Percentiles rank a stretch among this genome's conserved stretches.
phyloP scores from a whole-genome alignment of 208 protist species.

The Crithidia fasciculata region DNA sequence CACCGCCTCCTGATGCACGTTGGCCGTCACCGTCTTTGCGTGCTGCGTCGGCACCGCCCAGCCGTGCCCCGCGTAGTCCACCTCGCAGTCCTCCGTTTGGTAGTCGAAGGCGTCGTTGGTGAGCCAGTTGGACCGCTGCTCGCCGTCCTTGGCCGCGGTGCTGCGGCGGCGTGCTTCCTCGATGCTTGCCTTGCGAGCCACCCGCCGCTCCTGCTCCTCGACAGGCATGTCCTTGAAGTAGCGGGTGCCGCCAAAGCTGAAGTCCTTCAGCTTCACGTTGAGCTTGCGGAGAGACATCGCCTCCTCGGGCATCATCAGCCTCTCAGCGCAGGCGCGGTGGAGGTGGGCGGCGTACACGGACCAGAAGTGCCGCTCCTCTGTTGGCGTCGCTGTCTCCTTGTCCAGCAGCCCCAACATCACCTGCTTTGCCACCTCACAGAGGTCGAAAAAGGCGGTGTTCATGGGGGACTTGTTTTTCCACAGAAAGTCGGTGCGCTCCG shows the following conservation, averaged over 20 bases:
- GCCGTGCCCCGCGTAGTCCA: constrained; percentile 65
- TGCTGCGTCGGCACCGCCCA: constrained; percentile 58
- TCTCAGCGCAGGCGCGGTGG: constrained; percentile 41
- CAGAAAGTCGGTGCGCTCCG: constrained; percentile 60
- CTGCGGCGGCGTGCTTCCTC: constrained; percentile 67
- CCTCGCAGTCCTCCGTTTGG: constrained; percentile 71
- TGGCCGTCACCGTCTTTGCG: constrained; percentile 30
- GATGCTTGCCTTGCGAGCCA: constrained; percentile 57
- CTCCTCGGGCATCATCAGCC: constrained; percentile 67
- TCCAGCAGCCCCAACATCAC: constrained; percentile 70
- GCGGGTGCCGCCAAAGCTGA: constrained; percentile 88
- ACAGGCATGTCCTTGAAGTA: constrained; percentile 91
- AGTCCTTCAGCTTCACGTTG: constrained; percentile 93
- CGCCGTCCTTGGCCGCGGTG: neutral
- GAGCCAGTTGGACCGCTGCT: constrained; percentile 55
- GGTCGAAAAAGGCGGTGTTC: constrained; percentile 87
- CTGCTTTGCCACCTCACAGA: constrained; percentile 88
- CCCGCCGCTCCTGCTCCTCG: constrained; percentile 68
- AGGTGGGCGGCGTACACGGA: constrained; percentile 73
- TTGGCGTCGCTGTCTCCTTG: constrained; percentile 48
- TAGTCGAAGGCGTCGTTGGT: constrained; percentile 90
- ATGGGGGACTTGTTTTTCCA: constrained; percentile 89
- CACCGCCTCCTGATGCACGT: constrained; percentile 8
- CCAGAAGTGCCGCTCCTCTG: constrained; percentile 81
- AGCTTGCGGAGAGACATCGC: constrained; percentile 86